Percentiles rank a stretch among this genome's conserved stretches.
Evolutionary conservation across 352 stramenopile species (phyloP).

Genomic region (Globisporangium rhizosaccharum): DNA sequence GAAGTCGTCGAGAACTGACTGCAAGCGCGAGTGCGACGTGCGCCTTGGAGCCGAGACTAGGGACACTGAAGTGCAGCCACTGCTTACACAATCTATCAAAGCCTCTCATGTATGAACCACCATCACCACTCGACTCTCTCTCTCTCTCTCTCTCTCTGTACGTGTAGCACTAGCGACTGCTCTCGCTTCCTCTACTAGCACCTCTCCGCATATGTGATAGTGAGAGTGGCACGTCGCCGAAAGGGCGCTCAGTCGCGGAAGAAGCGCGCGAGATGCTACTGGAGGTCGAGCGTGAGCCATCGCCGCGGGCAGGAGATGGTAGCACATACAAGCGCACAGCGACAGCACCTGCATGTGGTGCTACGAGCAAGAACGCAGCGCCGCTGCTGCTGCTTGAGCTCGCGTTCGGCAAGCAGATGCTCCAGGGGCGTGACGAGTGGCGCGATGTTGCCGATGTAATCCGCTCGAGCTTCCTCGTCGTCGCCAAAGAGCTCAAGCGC

Average conservation of each 20-base stretch:
- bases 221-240: too few relatives aligned
- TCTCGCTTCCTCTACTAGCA: too few relatives aligned
- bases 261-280: background rate
- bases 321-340: background rate
- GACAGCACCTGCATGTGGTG: background rate
- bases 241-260: too few relatives aligned
- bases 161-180: too few relatives aligned
- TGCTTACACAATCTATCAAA: background rate
- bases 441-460: constrained; percentile 36
- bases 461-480: constrained; percentile 44
- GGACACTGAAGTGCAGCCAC: background rate
- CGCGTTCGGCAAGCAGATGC: constrained; percentile 30
- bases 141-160: too few relatives aligned
- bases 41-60: too few relatives aligned
- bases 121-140: too few relatives aligned
- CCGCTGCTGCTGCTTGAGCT: constrained; percentile 22
- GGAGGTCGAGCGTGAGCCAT: constrained; percentile 9
- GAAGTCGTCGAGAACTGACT: constrained; percentile 6
- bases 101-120: too few relatives aligned
- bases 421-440: constrained; percentile 41
- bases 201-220: too few relatives aligned
- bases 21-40: background rate
- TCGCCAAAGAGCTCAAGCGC: constrained; percentile 38
- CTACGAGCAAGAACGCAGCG: background rate
- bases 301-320: background rate